A percentile compares a stretch with the other conserved stretches of the same genome.
Conservation (phyloP, 2,329 filamentous ascomycete genomes). For the Fusarium begoniae region DNA sequence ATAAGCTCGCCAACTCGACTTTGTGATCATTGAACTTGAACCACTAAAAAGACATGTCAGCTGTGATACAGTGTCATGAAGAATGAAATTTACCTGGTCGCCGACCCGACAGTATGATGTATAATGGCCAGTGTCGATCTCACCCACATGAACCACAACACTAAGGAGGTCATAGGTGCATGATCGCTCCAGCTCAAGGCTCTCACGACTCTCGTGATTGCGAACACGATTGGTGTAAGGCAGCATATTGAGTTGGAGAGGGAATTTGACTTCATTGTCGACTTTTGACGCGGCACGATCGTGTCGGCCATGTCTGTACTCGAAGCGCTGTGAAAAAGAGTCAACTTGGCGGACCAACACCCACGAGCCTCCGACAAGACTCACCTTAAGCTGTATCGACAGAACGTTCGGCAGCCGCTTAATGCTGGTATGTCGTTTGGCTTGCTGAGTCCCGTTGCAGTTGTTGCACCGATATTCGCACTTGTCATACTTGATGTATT, state of each 20-base stretch:
- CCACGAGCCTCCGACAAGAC: constrained; percentile 16
- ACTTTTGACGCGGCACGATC: constrained; percentile 84
- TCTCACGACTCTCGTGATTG: constrained; percentile 59
- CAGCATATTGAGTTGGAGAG: constrained; percentile 86
- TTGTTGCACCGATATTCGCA: constrained; percentile 89
- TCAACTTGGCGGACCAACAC: constrained; percentile 3
- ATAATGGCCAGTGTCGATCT: constrained; percentile 92
- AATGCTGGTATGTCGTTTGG: constrained; percentile 84
- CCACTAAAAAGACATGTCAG: constrained; percentile 67
- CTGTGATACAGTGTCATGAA: neutral
- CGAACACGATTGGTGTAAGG: constrained; percentile 82
- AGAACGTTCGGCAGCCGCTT: constrained; percentile 88
- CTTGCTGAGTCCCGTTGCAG: constrained; percentile 80
- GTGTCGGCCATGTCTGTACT: constrained; percentile 72
- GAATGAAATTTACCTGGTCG: constrained; percentile 61
- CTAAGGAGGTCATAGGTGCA: constrained; percentile 88
- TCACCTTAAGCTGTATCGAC: constrained; percentile 90
- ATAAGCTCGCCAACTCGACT: constrained; percentile 83
- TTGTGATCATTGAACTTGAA: constrained; percentile 96
- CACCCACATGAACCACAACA: constrained; percentile 92
- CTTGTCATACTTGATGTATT: constrained; percentile 87
- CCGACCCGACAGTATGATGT: constrained; percentile 87
- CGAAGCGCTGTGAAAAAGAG: constrained; percentile 64
- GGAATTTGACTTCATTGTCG: constrained; percentile 86
- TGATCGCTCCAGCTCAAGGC: constrained; percentile 67